Conservation (phyloP, 2,329 filamentous ascomycete genomes). For the Paramyrothecium sp. region DNA sequence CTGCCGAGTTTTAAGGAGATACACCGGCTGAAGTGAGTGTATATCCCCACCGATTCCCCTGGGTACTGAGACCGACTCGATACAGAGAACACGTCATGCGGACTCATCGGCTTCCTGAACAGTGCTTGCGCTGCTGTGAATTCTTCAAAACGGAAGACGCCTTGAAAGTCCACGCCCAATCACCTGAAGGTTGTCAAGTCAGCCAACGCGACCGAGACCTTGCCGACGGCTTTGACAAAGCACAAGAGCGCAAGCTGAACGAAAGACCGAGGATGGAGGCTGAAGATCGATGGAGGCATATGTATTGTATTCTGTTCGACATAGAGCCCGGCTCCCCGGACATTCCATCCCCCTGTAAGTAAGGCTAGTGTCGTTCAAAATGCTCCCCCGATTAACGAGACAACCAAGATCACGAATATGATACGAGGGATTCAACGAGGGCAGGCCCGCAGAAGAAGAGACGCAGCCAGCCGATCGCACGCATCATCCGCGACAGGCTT, state of each 20-base stretch:
- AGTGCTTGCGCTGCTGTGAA: conserved; percentile 16
- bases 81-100: conserved; percentile 21
- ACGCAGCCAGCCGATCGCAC: neutral
- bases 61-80: neutral
- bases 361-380: neutral
- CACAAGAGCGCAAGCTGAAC: conserved; percentile 17
- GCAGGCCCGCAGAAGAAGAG: neutral
- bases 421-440: neutral
- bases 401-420: conserved; percentile 1
- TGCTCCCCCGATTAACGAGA: neutral
- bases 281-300: conserved; percentile 15
- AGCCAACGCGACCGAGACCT: conserved; percentile 11
- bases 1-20: conserved; percentile 19
- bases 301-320: conserved; percentile 16
- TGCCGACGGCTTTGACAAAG: conserved; percentile 17
- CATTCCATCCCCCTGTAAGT: conserved; percentile 21
- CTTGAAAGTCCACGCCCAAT: conserved; percentile 18
- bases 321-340: conserved; percentile 10
- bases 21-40: conserved; percentile 21
- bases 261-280: neutral
- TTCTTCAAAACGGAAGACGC: conserved; percentile 14
- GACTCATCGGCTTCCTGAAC: conserved; percentile 14
- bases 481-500: conserved; percentile 3
- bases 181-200: conserved; percentile 11
- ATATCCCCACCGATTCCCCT: neutral